Evolutionary conservation across 495 filamentous ascomycete genomes (phyloP).

Genomic region (Xylaria longipes): DNA sequence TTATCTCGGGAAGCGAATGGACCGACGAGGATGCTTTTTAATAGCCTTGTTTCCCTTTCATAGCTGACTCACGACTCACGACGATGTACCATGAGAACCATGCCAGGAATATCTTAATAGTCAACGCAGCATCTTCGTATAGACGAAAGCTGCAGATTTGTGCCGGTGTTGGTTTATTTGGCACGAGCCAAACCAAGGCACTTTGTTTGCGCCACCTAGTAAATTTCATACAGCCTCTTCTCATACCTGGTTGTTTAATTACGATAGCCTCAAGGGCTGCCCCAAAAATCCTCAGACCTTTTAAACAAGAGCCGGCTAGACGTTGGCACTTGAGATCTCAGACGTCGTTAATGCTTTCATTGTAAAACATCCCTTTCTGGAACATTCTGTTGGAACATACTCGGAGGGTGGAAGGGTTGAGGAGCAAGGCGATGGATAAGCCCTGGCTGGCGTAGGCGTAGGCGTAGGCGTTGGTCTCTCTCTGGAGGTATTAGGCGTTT

Average conservation of each 20-base stretch:
- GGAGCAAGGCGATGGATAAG: conserved; percentile 27
- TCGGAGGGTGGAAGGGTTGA: conserved; percentile 33
- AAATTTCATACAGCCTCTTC: conserved; percentile 2
- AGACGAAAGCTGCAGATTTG: neutral
- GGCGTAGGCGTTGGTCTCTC: conserved; percentile 32
- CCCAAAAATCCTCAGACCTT: neutral
- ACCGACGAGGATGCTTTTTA: conserved; percentile 61
- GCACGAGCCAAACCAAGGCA: neutral
- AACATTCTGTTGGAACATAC: conserved; percentile 37
- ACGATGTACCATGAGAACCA: conserved; percentile 27
- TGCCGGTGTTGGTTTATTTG: neutral
- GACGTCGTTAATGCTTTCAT: conserved; percentile 20
- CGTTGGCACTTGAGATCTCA: conserved; percentile 16
- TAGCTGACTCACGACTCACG: conserved; percentile 29
- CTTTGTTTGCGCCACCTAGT: neutral
- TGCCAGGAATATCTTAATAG: conserved; percentile 11
- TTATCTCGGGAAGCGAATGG: conserved; percentile 61
- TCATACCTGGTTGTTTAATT: neutral
- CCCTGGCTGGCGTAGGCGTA: conserved; percentile 35
- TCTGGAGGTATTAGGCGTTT: conserved; percentile 12
- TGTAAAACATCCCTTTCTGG: conserved; percentile 16
- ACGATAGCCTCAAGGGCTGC: neutral
- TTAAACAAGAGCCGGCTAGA: neutral
- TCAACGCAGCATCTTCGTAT: conserved; percentile 11
- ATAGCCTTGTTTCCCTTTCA: conserved; percentile 21